Conservation (phyloP, 2,329 filamentous ascomycete species). For the Penicillium olsonii region DNA sequence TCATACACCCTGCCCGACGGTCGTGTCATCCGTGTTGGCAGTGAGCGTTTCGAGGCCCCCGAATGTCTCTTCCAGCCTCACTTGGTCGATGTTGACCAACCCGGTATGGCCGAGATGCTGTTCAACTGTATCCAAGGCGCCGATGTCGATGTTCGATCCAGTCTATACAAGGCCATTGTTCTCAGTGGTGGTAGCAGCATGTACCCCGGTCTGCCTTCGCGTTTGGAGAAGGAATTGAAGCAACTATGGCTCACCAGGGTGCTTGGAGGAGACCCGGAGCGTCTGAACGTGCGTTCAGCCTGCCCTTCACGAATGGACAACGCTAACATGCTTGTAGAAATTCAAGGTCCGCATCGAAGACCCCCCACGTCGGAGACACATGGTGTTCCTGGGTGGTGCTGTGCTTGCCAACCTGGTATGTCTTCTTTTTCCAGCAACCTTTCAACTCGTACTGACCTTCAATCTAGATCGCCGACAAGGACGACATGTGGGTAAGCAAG, state of each 20-base stretch:
- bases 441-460: slow-evolving; percentile 12
- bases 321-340: slow-evolving; percentile 59
- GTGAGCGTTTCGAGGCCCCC: slow-evolving; percentile 95
- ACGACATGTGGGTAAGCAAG: slow-evolving; percentile 98
- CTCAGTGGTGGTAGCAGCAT: slow-evolving; percentile 96
- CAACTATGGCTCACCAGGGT: slow-evolving; percentile 96
- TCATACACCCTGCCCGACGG: slow-evolving; percentile 97
- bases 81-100: slow-evolving; percentile 94
- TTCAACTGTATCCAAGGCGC: slow-evolving; percentile 98
- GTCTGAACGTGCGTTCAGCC: slow-evolving; percentile 65
- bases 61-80: slow-evolving; percentile 99
- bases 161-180: slow-evolving; percentile 95
- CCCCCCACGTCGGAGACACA: slow-evolving; percentile 90
- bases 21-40: slow-evolving; percentile 91
- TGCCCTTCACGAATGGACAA: neutral
- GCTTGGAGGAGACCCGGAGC: slow-evolving; percentile 85
- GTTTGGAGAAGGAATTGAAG: slow-evolving; percentile 97
- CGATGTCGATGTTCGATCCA: slow-evolving; percentile 90
- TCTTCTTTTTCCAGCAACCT: slow-evolving; percentile 5
- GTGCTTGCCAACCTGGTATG: slow-evolving; percentile 88
- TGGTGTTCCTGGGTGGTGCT: slow-evolving; percentile 98
- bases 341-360: slow-evolving; percentile 99
- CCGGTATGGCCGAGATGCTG: slow-evolving; percentile 92
- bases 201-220: slow-evolving; percentile 93
- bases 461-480: slow-evolving; percentile 85